These are phyloP conservation scores for Calonectria montana DNA, from an alignment of 2,329 filamentous ascomycete species.

Conservation along the genomic window DNA sequence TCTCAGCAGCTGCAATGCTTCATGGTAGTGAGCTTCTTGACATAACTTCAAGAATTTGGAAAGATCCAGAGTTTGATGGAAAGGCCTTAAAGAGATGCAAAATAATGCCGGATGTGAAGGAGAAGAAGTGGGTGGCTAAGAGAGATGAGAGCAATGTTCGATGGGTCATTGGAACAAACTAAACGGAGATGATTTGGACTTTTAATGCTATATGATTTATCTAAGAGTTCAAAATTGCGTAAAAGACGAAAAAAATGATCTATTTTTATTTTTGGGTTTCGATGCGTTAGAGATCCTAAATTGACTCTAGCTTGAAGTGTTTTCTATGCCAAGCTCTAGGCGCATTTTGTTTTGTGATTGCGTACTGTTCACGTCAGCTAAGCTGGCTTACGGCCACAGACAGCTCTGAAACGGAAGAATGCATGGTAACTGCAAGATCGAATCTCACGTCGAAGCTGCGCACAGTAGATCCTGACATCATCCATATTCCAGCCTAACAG, in stretches of 20 bases:
- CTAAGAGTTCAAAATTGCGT: too few species aligned
- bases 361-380: too few species aligned
- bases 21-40: neutral
- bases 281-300: too few species aligned
- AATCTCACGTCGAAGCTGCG: slow-evolving; percentile 24
- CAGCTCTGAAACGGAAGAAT: slow-evolving; percentile 11
- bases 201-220: neutral
- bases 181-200: neutral
- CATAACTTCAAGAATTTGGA: neutral
- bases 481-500: slow-evolving; percentile 23
- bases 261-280: too few species aligned
- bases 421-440: slow-evolving; percentile 19
- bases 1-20: neutral
- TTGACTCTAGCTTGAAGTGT: too few species aligned
- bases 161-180: neutral
- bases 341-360: too few species aligned
- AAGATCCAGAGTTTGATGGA: neutral
- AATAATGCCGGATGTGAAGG: neutral
- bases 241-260: too few species aligned
- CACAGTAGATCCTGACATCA: slow-evolving; percentile 20
- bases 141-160: neutral
- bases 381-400: neutral
- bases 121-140: neutral
- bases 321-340: too few species aligned
- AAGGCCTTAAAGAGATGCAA: neutral